These are phyloP conservation scores for Coccinonectria pachysandricola DNA, from an alignment of 2,329 filamentous ascomycete genomes.

Conservation along the genomic window DNA sequence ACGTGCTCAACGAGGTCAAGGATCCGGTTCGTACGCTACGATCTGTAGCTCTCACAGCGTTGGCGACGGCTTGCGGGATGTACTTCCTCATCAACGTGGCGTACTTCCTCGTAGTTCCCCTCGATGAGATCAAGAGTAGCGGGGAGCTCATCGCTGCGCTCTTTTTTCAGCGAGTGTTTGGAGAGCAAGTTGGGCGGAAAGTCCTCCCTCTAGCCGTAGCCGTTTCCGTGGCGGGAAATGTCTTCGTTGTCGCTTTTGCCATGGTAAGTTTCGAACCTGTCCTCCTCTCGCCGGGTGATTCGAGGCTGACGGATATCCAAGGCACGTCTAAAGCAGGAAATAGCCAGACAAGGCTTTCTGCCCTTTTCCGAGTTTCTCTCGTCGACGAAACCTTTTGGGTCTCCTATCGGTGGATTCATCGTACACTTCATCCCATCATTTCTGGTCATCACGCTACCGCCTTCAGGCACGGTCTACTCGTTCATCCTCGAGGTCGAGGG, in stretches of 20 bases:
- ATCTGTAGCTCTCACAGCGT: slow-evolving; percentile 48
- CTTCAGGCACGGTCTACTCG: slow-evolving; percentile 56
- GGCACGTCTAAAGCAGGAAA: slow-evolving; percentile 62
- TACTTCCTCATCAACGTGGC: slow-evolving; percentile 58
- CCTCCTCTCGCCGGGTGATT: too few relatives aligned
- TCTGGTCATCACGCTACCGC: slow-evolving; percentile 55
- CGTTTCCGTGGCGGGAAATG: slow-evolving; percentile 58
- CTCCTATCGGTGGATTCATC: slow-evolving; percentile 57
- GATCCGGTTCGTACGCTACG: slow-evolving; percentile 56
- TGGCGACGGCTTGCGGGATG: slow-evolving; percentile 50
- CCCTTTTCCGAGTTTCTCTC: slow-evolving; percentile 52
- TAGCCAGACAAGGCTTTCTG: slow-evolving; percentile 60
- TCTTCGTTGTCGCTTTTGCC: slow-evolving; percentile 62
- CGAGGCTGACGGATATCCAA: too few relatives aligned
- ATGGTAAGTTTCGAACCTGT: slow-evolving; percentile 39
- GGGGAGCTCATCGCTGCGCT: slow-evolving; percentile 59
- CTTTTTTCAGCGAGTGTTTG: slow-evolving; percentile 57
- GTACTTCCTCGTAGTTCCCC: slow-evolving; percentile 53
- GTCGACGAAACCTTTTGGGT: slow-evolving; percentile 55
- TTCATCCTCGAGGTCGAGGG: slow-evolving; percentile 66
- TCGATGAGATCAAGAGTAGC: slow-evolving; percentile 55
- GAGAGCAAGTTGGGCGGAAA: slow-evolving; percentile 42
- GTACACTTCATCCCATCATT: slow-evolving; percentile 60
- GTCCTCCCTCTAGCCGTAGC: slow-evolving; percentile 56
- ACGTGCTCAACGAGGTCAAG: slow-evolving; percentile 62